Conservation (phyloP, 768 basidiomycete genomes). For the Mycena leptocephala region DNA sequence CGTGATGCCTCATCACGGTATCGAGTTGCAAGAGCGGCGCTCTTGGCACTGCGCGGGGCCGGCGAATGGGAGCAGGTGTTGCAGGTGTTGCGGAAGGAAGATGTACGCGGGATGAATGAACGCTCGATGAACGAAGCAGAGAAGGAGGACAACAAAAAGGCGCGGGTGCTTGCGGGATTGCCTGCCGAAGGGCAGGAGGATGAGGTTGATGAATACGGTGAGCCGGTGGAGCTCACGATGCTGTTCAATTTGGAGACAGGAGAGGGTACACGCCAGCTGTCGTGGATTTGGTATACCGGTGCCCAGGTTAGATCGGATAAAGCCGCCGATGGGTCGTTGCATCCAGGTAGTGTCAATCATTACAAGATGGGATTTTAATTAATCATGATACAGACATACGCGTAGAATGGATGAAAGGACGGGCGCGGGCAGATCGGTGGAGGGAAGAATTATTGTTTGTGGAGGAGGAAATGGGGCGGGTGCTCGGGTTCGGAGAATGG, state of each 20-base stretch:
- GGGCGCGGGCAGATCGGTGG: too few relatives aligned
- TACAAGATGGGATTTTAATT: too few relatives aligned
- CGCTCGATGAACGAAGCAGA: slow-evolving; percentile 34
- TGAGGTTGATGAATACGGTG: neutral
- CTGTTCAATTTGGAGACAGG: neutral
- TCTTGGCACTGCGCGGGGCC: slow-evolving; percentile 27
- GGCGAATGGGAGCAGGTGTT: too few relatives aligned
- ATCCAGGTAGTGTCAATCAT: too few relatives aligned
- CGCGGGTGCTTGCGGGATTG: slow-evolving; percentile 23
- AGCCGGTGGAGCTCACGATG: too few relatives aligned
- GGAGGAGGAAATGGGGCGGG: too few relatives aligned
- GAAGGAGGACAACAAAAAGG: slow-evolving; percentile 25
- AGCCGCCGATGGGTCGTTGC: too few relatives aligned
- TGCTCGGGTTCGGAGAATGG: too few relatives aligned
- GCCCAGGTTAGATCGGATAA: too few relatives aligned
- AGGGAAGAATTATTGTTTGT: too few relatives aligned
- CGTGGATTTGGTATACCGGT: neutral
- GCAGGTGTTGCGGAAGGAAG: slow-evolving; percentile 15
- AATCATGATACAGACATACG: too few relatives aligned
- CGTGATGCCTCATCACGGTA: slow-evolving; percentile 7
- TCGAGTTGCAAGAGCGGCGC: slow-evolving; percentile 5
- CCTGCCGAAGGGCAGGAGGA: neutral
- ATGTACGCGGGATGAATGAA: slow-evolving; percentile 31
- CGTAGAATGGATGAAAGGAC: too few relatives aligned
- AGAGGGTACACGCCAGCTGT: neutral